These are phyloP conservation scores for Rutstroemia sp. DNA, from an alignment of 2,329 filamentous ascomycete genomes.

Conservation along the genomic window DNA sequence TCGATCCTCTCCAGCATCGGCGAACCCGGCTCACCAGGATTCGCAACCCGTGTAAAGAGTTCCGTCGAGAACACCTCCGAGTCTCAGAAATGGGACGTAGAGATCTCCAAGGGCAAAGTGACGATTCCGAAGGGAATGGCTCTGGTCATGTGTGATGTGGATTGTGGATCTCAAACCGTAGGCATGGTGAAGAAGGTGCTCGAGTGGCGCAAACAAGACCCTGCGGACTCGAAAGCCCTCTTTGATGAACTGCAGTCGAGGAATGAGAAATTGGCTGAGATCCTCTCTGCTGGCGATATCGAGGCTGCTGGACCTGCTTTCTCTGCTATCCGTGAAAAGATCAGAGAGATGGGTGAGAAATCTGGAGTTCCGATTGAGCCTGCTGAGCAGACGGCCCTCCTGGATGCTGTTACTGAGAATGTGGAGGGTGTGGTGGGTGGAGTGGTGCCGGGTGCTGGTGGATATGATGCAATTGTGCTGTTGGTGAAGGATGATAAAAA, in stretches of 20 bases:
- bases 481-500: slow-evolving; percentile 66
- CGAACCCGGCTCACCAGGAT: slow-evolving; percentile 57
- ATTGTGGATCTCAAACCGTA: slow-evolving; percentile 87
- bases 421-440: slow-evolving; percentile 81
- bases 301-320: slow-evolving; percentile 39
- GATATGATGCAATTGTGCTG: slow-evolving; percentile 82
- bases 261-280: slow-evolving; percentile 63
- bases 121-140: slow-evolving; percentile 65
- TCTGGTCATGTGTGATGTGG: slow-evolving; percentile 91
- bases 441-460: slow-evolving; percentile 83
- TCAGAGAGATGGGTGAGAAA: slow-evolving; percentile 67
- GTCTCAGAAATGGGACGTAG: slow-evolving; percentile 63
- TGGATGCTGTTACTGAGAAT: slow-evolving; percentile 62
- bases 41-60: slow-evolving; percentile 54
- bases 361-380: slow-evolving; percentile 87
- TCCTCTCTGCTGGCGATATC: slow-evolving; percentile 46
- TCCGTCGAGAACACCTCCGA: slow-evolving; percentile 55
- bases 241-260: slow-evolving; percentile 69
- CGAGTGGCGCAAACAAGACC: slow-evolving; percentile 64
- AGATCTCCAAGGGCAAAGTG: slow-evolving; percentile 63
- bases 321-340: slow-evolving; percentile 48
- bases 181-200: slow-evolving; percentile 93
- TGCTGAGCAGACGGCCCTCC: slow-evolving; percentile 69
- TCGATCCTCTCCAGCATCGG: slow-evolving; percentile 60
- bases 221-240: slow-evolving; percentile 55